phyloP scores from a whole-genome alignment of 2,329 filamentous ascomycete species.

The Ophiostoma pallidulum region DNA sequence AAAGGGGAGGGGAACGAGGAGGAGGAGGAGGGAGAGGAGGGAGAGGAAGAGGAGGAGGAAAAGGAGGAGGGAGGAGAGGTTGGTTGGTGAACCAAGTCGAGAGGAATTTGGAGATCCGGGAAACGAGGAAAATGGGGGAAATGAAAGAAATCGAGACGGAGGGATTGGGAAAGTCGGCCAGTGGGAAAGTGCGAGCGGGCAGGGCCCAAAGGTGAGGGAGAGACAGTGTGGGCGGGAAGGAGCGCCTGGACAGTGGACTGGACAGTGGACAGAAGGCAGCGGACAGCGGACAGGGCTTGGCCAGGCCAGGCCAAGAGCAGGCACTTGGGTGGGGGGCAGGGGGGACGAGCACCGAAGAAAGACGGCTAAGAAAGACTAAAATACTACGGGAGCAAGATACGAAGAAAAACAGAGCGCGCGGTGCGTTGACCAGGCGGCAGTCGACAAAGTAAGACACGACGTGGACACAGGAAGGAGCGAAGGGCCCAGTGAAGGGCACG shows the following conservation, averaged over 20 bases:
- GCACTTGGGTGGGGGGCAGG: neutral
- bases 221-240: constrained; percentile 5
- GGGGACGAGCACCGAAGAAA: neutral
- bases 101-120: constrained; percentile 5
- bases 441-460: no score
- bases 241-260: constrained; percentile 1
- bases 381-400: no score
- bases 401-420: no score
- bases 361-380: neutral
- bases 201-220: neutral
- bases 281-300: no score
- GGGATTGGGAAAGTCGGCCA: neutral
- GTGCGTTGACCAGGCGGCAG: no score
- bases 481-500: neutral
- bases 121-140: neutral
- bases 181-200: neutral
- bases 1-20: neutral
- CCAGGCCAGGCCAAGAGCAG: constrained; percentile 2
- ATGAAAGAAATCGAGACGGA: neutral
- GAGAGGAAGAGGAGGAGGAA: constrained; percentile 3
- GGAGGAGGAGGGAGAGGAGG: neutral
- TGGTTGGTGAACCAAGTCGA: constrained; percentile 4
- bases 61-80: neutral
- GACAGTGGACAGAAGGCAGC: no score
- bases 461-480: constrained; percentile 1